Evolutionary conservation across 176 grass and related monocot genomes (phyloP).

Genomic region (Oryza coarctata): DNA sequence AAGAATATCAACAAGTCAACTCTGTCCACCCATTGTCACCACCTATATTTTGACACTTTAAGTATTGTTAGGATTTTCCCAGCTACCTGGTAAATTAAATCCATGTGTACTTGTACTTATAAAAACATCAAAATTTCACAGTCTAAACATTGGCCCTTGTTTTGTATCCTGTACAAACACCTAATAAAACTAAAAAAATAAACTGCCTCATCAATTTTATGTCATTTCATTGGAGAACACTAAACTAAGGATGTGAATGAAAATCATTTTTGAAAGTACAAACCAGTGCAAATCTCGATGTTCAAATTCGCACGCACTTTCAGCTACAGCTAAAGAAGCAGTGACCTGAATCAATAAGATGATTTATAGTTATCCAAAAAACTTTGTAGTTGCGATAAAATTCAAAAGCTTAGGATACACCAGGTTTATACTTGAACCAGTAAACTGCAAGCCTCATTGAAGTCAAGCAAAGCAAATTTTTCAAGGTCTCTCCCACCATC

Average conservation of each 20-base stretch:
- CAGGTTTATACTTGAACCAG: slow-evolving; percentile 68
- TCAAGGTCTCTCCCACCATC: slow-evolving; percentile 93
- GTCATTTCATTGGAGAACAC: neutral
- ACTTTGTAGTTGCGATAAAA: slow-evolving; percentile 14
- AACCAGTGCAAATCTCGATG: slow-evolving; percentile 98
- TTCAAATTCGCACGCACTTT: slow-evolving; percentile 89
- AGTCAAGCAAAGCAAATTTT: slow-evolving; percentile 66
- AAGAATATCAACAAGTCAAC: neutral
- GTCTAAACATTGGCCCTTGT: neutral
- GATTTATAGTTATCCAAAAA: neutral
- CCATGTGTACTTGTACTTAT: neutral
- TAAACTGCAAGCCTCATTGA: slow-evolving; percentile 73
- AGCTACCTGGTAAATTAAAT: neutral
- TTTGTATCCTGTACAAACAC: neutral
- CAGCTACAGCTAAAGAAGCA: slow-evolving; percentile 78
- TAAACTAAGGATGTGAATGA: slow-evolving; percentile 8
- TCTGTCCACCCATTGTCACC: neutral
- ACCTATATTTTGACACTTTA: neutral
- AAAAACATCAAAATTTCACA: neutral
- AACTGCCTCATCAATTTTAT: neutral
- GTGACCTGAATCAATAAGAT: slow-evolving; percentile 57
- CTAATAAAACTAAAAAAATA: neutral
- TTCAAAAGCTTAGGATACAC: slow-evolving; percentile 26
- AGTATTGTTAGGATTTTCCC: neutral
- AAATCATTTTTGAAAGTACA: slow-evolving; percentile 27